Evolutionary conservation across 1,284 basidiomycete species (phyloP).

Genomic region (Ustilago trichophora): DNA sequence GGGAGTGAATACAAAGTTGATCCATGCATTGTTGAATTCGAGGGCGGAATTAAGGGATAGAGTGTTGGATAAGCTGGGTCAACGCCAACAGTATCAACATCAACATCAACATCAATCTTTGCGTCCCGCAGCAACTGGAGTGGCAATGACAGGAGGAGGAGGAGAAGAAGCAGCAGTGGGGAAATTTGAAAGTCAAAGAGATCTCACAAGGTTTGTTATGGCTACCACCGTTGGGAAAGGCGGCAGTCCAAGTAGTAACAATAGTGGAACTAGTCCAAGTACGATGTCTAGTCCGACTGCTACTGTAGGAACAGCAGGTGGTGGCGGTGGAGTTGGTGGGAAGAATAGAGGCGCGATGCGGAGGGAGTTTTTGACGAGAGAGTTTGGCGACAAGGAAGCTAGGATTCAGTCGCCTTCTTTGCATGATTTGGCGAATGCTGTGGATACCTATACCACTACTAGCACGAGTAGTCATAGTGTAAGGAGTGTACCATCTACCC

Average conservation of each 20-base stretch:
- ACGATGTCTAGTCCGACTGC: neutral
- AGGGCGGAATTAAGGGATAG: conserved; percentile 21
- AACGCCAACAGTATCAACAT: too few species aligned
- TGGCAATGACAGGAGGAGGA: neutral
- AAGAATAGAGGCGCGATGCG: neutral
- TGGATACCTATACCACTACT: conserved; percentile 12
- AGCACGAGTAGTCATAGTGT: neutral
- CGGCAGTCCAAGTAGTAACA: conserved; percentile 1
- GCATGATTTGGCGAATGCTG: conserved; percentile 30
- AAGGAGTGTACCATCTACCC: neutral
- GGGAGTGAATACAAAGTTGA: conserved; percentile 19
- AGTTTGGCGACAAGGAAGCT: neutral
- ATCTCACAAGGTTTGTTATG: conserved; percentile 24
- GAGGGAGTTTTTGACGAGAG: neutral
- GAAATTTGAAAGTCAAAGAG: conserved; percentile 16
- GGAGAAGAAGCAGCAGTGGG: neutral
- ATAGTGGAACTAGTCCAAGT: neutral
- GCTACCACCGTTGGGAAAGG: conserved; percentile 4
- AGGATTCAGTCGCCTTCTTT: conserved; percentile 6
- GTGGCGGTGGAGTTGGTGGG: neutral
- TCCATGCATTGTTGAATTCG: conserved; percentile 21
- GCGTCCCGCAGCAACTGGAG: too few species aligned
- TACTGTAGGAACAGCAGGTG: neutral
- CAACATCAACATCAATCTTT: too few species aligned
- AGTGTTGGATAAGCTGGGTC: conserved; percentile 16